Conservation (phyloP, 768 basidiomycete genomes). For the Roridomyces roridus region DNA sequence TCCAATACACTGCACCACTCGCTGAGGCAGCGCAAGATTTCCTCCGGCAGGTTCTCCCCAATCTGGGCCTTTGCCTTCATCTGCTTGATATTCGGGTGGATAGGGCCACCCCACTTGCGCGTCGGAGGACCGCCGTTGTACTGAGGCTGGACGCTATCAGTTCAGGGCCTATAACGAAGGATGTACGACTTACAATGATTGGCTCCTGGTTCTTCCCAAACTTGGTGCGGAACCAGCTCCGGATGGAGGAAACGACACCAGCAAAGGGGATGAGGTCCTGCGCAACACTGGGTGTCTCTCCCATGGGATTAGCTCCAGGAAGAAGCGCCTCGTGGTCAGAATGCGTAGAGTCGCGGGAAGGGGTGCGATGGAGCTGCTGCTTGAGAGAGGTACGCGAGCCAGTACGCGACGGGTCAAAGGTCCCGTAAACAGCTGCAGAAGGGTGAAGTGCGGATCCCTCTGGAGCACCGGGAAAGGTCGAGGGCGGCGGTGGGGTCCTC, state of each 20-base stretch:
- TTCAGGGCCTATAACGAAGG: background rate
- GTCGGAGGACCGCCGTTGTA: slow-evolving; percentile 18
- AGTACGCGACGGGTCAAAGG: slow-evolving; percentile 40
- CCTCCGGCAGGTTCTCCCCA: slow-evolving; percentile 65
- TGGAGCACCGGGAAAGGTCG: slow-evolving; percentile 15
- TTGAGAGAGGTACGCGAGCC: slow-evolving; percentile 23
- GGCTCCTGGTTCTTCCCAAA: slow-evolving; percentile 26
- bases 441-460: slow-evolving; percentile 43
- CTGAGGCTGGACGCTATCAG: slow-evolving; percentile 17
- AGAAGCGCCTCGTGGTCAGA: slow-evolving; percentile 45
- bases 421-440: slow-evolving; percentile 58
- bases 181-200: slow-evolving; percentile 26
- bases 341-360: slow-evolving; percentile 27
- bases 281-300: slow-evolving; percentile 36
- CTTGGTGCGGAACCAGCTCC: slow-evolving; percentile 22
- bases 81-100: slow-evolving; percentile 34
- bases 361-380: slow-evolving; percentile 22
- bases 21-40: slow-evolving; percentile 59
- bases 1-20: slow-evolving; percentile 66
- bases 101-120: slow-evolving; percentile 45
- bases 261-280: slow-evolving; percentile 49
- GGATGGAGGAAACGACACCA: slow-evolving; percentile 32
- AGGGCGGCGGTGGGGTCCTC: slow-evolving; percentile 18
- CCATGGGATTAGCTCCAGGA: slow-evolving; percentile 40
- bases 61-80: slow-evolving; percentile 28